Base-by-base conservation (phyloP, 331 rosid genomes). In the Cydonia oblonga region DNA sequence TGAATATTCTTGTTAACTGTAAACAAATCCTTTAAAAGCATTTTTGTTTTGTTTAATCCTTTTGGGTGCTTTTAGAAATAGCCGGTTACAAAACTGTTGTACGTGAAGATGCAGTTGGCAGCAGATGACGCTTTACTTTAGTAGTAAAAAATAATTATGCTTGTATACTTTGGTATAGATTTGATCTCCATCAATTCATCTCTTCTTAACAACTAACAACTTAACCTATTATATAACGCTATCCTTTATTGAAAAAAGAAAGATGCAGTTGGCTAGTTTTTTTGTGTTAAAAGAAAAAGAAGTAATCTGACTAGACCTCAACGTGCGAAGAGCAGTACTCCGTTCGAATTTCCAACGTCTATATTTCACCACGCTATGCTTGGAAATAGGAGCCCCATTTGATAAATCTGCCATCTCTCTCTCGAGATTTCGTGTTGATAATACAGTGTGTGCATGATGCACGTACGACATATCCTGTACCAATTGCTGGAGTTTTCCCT, bases 301-400 rank as follows among this genome's bases (percentile, higher is more conserved):
- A 59, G 68, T 3, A 40, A 33, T 33, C 42, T 72, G 76, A 72
- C 76, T 72, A 72, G 76, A 12, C 59, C 76, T 63, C 75, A 71
- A 71, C 67, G 75, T 59, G 67, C 26, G 56, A 38, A 35, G 53
- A 12, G 35, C 40, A 35, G 12, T 35, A 8, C 12, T 35, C 40
- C 12, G 2, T 32, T 32, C 35, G 35, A 71, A 58, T 40, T 58
- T 71, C 58, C 51, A 59, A 72, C 76, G 76, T 72, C 68, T 9
- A 28, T 72, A 72, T 72, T 72, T 72, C 42, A 5, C 19, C 3
- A 72, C 7, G 46, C 44, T 4, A 18, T 58, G 68, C 68, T 32
- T 71, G 68, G 76, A 26, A 72, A 60, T 28, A 2, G 59, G 76
- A 60, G 68, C 68, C 60, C 60, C 12, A n/a, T 5, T 7, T 46